Evolutionary conservation across 441 rosid species (phyloP), one percentile per base, ranked within the genome.

Genomic region (Syzygium malaccense): DNA sequence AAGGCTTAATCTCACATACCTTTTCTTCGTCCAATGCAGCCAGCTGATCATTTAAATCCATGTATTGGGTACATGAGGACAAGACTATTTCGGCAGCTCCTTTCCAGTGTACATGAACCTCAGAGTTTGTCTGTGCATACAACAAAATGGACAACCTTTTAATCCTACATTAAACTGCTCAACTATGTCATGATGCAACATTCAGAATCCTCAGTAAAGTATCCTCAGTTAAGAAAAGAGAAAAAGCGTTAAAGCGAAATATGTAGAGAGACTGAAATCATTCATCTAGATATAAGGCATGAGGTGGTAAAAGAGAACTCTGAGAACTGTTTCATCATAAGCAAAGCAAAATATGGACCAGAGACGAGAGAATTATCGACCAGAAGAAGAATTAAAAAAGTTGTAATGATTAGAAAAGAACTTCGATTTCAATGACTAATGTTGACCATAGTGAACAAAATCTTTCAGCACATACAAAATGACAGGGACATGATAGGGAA

Each of bases 61-160:
- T 91, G 92, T 93, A 97, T 66, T 86, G 53, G 57, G 97, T 89
- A 91, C 99, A 97, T 56, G 94, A 94, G 53, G 95, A 93, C 87
- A 98, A 89, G 86, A 97, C 97, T 92, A 98, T 95, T 94, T 98
- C 99, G 54, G 99, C 99, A 86, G 99, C 99, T 25, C 99, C 99
- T 93, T 98, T 98, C 99, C 99, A 98, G 91, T 98, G 96, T 92
- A 98, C 92, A 90, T 90, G 97, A 88, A 97, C 95, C 90, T 93
- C 91, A n/a, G 95, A 92, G 89, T 95, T 94, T n/a, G 93, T 90
- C 99, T 98, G 93, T 87, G 88, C 87, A 87, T 23, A 30, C 0
- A 57, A 56, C 28, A 88, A 62, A 53, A 48, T 48, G 88, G 53
- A 60, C 55, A 55, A 90, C 55, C 58, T 83, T 33, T 14, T 86